Evolutionary conservation across 2,329 filamentous ascomycete species (phyloP).

Genomic region (Aureobasidium melanogenum): DNA sequence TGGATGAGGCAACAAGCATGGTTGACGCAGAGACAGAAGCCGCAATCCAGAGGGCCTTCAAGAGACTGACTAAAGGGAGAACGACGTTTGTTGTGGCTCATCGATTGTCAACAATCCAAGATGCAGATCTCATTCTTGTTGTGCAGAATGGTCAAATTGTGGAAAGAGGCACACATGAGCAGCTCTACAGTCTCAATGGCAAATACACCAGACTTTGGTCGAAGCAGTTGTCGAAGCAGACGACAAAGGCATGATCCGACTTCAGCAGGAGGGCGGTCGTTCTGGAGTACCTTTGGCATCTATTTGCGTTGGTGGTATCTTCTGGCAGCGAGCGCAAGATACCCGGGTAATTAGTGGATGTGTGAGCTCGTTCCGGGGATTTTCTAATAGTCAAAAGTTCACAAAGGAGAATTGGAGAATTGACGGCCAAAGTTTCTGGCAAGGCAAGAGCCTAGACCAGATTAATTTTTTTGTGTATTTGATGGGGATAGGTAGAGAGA

Average conservation of each 20-base stretch:
- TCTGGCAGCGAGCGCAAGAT: background rate
- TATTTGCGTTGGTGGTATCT: background rate
- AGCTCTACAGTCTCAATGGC: constrained; percentile 44
- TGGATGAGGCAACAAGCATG: constrained; percentile 70
- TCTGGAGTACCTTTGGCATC: background rate
- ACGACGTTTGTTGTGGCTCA: constrained; percentile 76
- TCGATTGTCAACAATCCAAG: constrained; percentile 63
- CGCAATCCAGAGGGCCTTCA: constrained; percentile 49
- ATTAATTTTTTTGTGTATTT: constrained; percentile 6
- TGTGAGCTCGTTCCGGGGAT: background rate
- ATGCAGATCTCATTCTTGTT: constrained; percentile 72
- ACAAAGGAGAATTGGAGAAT: background rate
- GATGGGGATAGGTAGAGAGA: background rate
- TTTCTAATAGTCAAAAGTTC: background rate
- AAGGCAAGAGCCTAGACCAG: background rate
- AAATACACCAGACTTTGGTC: constrained; percentile 27
- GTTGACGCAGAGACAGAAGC: constrained; percentile 48
- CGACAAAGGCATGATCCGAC: constrained; percentile 61
- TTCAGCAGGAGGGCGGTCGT: background rate
- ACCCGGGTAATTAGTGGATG: background rate
- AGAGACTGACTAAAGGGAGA: constrained; percentile 51
- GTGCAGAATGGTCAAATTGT: constrained; percentile 61
- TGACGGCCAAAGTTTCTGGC: constrained; percentile 1
- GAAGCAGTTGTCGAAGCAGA: constrained; percentile 19
- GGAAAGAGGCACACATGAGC: constrained; percentile 68